Conservation (phyloP, 768 basidiomycete genomes). For the Tephrocybe sp. region DNA sequence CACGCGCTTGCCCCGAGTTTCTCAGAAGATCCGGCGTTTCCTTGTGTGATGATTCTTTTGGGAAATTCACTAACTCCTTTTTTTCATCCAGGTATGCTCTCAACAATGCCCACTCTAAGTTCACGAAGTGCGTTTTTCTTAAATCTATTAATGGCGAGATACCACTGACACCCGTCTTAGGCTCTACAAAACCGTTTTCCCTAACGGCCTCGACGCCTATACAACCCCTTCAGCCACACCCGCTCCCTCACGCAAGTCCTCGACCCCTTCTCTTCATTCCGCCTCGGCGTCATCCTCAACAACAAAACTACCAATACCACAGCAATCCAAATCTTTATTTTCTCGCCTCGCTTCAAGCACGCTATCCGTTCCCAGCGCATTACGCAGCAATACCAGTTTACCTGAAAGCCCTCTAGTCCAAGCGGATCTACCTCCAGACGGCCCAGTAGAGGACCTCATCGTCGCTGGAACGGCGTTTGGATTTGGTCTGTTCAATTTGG, state of each 20-base stretch:
- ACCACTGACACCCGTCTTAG: too few relatives aligned
- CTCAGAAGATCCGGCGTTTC: too few relatives aligned
- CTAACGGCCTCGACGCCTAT: constrained; percentile 50
- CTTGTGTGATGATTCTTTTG: too few relatives aligned
- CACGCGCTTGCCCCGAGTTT: too few relatives aligned
- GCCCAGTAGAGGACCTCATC: constrained; percentile 68
- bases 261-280: constrained; percentile 20
- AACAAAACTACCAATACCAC: constrained; percentile 14
- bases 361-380: constrained; percentile 18
- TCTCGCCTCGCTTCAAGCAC: constrained; percentile 32
- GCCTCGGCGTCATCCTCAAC: constrained; percentile 19
- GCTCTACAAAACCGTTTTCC: constrained; percentile 66
- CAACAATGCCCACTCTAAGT: constrained; percentile 74
- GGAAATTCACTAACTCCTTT: too few relatives aligned
- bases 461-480: constrained; percentile 77
- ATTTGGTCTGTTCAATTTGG: constrained; percentile 74
- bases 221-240: constrained; percentile 36
- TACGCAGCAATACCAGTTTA: too few relatives aligned
- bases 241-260: constrained; percentile 31
- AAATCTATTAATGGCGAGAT: too few relatives aligned
- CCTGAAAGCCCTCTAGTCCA: too few relatives aligned
- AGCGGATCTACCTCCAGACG: constrained; percentile 36
- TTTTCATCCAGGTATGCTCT: constrained; percentile 37
- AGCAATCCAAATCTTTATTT: constrained; percentile 30
- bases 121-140: constrained; percentile 50